Percentiles rank a stretch among this genome's conserved stretches.
Evolutionary conservation across 495 filamentous ascomycete species (phyloP).

Genomic region (Aspergillus kassunensis): DNA sequence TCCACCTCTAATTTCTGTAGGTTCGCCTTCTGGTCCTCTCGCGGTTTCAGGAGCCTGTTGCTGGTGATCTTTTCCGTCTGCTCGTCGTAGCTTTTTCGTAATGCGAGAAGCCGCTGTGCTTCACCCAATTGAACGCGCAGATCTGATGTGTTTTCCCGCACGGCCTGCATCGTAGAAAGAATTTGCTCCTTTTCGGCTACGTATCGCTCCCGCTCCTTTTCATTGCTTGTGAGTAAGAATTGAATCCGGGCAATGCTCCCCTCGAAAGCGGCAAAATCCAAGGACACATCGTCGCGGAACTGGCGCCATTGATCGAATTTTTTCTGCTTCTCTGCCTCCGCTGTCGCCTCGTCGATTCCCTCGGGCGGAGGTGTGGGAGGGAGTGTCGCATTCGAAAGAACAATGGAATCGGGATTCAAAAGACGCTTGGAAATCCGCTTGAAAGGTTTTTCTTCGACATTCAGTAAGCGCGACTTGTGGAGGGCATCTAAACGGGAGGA

Average conservation of each 20-base stretch:
- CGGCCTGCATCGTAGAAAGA: constrained; percentile 64
- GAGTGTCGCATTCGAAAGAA: constrained; percentile 49
- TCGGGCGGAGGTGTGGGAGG: constrained; percentile 72
- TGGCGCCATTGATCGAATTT: constrained; percentile 51
- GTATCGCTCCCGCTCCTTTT: constrained; percentile 81
- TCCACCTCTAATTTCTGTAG: constrained; percentile 79
- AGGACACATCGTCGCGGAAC: constrained; percentile 74
- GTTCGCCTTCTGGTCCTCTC: constrained; percentile 77
- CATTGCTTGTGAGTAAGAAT: constrained; percentile 78
- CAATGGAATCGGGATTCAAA: constrained; percentile 58
- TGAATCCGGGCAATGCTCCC: constrained; percentile 84
- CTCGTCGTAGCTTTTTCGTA: constrained; percentile 83
- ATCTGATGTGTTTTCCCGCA: constrained; percentile 69
- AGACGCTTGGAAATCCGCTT: constrained; percentile 82
- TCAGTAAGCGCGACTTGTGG: constrained; percentile 84
- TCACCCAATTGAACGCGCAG: constrained; percentile 69
- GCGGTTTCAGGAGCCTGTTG: constrained; percentile 70
- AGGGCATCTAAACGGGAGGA: constrained; percentile 60
- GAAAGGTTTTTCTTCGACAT: constrained; percentile 90
- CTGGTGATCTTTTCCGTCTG: constrained; percentile 80
- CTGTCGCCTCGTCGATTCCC: constrained; percentile 34
- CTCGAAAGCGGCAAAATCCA: constrained; percentile 91
- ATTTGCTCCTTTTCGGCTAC: constrained; percentile 75
- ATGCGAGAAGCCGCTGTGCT: constrained; percentile 68
- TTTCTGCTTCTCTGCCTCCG: constrained; percentile 42